Percentiles rank a stretch among this genome's conserved stretches.
Conservation (phyloP, 441 rosid genomes). For the Syzygium syzygioides region DNA sequence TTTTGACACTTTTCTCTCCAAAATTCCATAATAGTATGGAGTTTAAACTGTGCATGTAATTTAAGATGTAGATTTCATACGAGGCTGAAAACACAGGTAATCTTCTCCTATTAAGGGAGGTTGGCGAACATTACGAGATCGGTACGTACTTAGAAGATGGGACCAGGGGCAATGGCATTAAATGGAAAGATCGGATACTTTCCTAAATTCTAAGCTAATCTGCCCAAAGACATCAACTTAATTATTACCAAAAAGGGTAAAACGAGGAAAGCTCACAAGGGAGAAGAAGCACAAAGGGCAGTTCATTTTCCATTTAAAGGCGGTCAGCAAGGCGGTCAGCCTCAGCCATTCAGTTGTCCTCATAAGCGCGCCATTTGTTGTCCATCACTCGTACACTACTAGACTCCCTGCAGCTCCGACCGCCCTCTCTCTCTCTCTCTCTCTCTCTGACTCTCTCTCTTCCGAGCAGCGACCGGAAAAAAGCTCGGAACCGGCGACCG, state of each 20-base stretch:
- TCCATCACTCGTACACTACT: accelerated
- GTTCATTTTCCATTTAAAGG: background rate
- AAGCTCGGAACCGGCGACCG: background rate
- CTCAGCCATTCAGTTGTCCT: background rate
- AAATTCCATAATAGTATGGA: too few species aligned
- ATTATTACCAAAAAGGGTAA: background rate
- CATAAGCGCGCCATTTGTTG: background rate
- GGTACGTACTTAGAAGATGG: too few species aligned
- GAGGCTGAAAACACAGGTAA: background rate
- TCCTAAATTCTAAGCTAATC: accelerated
- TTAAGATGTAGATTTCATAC: background rate
- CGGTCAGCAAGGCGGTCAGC: accelerated
- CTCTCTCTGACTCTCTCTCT: background rate
- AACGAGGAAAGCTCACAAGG: background rate
- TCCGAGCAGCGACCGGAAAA: background rate
- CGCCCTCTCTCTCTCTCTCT: background rate
- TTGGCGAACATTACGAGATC: background rate
- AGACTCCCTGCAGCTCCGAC: background rate
- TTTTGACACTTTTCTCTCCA: too few species aligned
- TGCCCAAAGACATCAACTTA: background rate
- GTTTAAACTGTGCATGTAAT: background rate
- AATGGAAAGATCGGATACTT: background rate
- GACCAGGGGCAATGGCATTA: background rate
- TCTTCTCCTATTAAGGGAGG: background rate
- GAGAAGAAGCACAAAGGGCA: accelerated